Evolutionary conservation across 1,139 yeast species (phyloP).

Genomic region (Yamadazyma sp.): DNA sequence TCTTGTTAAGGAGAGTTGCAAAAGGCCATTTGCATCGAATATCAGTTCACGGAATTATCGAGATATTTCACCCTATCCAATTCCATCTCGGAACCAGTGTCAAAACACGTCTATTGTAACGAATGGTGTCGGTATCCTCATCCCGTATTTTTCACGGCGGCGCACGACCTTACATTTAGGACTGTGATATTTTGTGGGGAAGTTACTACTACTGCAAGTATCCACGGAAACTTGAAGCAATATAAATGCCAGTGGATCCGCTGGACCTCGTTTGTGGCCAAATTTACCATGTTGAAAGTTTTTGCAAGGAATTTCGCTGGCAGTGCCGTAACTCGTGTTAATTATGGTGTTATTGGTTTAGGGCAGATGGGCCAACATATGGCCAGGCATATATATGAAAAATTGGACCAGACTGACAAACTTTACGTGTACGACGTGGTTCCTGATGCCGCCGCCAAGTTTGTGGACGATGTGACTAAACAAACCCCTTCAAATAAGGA

Average conservation of each 20-base stretch:
- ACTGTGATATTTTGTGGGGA: slow-evolving; percentile 7
- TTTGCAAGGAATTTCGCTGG: slow-evolving; percentile 1
- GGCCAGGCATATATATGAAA: slow-evolving; percentile 53
- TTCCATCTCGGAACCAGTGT: no score
- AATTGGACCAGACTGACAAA: slow-evolving; percentile 39
- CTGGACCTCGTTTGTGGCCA: neutral
- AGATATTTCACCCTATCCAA: no score
- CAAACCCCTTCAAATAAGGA: slow-evolving; percentile 22
- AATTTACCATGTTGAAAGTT: neutral
- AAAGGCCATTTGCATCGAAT: no score
- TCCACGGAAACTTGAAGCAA: slow-evolving; percentile 5
- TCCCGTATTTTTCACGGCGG: no score
- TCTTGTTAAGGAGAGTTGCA: no score
- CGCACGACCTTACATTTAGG: no score
- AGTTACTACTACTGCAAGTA: slow-evolving; percentile 1
- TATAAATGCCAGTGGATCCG: neutral
- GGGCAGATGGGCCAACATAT: slow-evolving; percentile 64
- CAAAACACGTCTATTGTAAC: no score
- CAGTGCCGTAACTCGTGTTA: slow-evolving; percentile 14
- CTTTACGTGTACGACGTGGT: slow-evolving; percentile 48
- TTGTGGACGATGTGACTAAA: slow-evolving; percentile 26
- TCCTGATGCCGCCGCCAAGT: slow-evolving; percentile 28
- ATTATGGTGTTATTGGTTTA: slow-evolving; percentile 56
- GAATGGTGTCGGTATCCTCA: no score
- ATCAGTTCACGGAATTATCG: no score